Evolutionary conservation across 2,329 filamentous ascomycete species (phyloP).

Genomic region (Ophiostoma sp.): DNA sequence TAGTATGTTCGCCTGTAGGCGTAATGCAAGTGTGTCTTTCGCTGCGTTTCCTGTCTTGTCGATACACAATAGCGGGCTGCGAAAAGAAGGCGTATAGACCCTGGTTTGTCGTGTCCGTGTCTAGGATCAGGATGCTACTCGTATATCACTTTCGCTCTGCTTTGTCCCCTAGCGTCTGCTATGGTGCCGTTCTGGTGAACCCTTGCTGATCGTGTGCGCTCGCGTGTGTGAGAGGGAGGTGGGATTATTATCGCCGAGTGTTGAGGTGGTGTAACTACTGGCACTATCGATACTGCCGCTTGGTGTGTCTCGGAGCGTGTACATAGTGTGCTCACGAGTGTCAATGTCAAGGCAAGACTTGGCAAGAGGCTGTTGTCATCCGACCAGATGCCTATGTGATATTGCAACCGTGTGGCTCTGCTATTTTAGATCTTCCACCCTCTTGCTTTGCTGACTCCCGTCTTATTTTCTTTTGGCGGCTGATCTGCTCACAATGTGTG

Average conservation of each 20-base stretch:
- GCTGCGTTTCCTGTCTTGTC: not conserved
- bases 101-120: not conserved
- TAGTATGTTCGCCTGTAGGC: slow-evolving; percentile 7
- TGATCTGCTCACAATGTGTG: not conserved
- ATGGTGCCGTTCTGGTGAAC: not conserved
- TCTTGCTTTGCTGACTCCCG: not conserved
- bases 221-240: too few relatives aligned
- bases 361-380: slow-evolving; percentile 14
- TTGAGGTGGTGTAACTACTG: not conserved
- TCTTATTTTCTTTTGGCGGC: not conserved
- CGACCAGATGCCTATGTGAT: slow-evolving; percentile 18
- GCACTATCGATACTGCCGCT: not conserved
- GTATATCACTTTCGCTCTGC: not conserved
- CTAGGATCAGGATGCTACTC: not conserved
- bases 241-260: not conserved
- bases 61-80: not conserved
- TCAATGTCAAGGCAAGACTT: not conserved
- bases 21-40: not conserved
- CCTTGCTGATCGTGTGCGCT: slow-evolving; percentile 3
- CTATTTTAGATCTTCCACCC: not conserved
- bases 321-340: slow-evolving; percentile 1
- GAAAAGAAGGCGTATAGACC: not conserved
- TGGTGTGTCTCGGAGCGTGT: slow-evolving; percentile 12
- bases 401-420: too few relatives aligned
- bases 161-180: not conserved